These are phyloP conservation scores for Hymenoscyphus scutula DNA, from an alignment of 2,329 filamentous ascomycete species.

Conservation along the genomic window DNA sequence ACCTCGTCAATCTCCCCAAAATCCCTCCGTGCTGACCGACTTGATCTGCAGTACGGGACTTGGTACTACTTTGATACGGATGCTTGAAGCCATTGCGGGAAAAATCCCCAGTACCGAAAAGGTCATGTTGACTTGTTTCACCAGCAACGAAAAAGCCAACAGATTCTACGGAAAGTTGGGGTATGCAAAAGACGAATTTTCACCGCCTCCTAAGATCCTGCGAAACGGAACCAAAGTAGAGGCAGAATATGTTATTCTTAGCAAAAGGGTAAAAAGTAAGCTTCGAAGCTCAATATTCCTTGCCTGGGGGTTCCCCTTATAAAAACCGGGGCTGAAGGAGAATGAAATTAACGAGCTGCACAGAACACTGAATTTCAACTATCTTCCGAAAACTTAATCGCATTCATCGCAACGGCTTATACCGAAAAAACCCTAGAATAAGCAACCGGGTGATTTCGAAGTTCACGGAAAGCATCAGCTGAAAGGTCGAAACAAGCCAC, in stretches of 20 bases:
- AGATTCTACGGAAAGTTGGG: slow-evolving; percentile 62
- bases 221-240: slow-evolving; percentile 52
- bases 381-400: background rate
- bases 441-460: background rate
- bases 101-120: slow-evolving; percentile 57
- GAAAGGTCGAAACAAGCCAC: slow-evolving; percentile 4
- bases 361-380: background rate
- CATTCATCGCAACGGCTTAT: background rate
- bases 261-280: slow-evolving; percentile 37
- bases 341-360: background rate
- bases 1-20: slow-evolving; percentile 18
- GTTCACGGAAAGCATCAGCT: slow-evolving; percentile 1
- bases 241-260: slow-evolving; percentile 61
- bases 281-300: background rate
- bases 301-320: background rate
- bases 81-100: slow-evolving; percentile 52
- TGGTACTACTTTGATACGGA: slow-evolving; percentile 56
- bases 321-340: background rate
- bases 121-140: slow-evolving; percentile 73
- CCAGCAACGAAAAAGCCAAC: slow-evolving; percentile 55
- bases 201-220: slow-evolving; percentile 52
- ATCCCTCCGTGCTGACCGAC: slow-evolving; percentile 9
- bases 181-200: slow-evolving; percentile 53
- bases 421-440: background rate
- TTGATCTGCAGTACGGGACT: slow-evolving; percentile 54